Evolutionary conservation across 352 stramenopile genomes (phyloP).

Genomic region (Phytophthora cryptogea): DNA sequence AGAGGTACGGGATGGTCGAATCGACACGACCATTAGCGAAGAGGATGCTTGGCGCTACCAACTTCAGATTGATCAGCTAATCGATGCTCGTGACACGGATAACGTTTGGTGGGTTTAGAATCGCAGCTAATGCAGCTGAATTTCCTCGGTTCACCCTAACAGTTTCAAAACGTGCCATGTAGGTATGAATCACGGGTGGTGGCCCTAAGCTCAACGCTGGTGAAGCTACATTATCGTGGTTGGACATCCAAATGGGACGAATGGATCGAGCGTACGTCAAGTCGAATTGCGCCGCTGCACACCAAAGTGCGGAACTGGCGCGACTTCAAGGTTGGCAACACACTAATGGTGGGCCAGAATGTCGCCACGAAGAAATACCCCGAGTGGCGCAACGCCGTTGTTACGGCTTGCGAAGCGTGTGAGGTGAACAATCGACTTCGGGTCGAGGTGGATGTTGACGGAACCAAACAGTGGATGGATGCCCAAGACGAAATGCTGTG

Average conservation of each 20-base stretch:
- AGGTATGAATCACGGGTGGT: constrained; percentile 70
- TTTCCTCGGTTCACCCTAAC: neutral
- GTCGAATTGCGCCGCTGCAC: constrained; percentile 92
- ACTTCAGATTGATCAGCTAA: constrained; percentile 53
- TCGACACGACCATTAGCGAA: constrained; percentile 14
- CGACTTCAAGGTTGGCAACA: constrained; percentile 51
- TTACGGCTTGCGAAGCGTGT: constrained; percentile 32
- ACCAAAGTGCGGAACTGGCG: constrained; percentile 79
- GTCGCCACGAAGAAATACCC: constrained; percentile 40
- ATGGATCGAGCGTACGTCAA: constrained; percentile 92
- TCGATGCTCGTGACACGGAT: constrained; percentile 73
- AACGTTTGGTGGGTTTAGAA: constrained; percentile 54
- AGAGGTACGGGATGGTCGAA: constrained; percentile 8
- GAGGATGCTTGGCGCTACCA: constrained; percentile 61
- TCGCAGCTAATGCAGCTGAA: neutral
- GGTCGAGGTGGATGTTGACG: constrained; percentile 48
- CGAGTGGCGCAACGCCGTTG: constrained; percentile 64
- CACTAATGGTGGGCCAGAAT: constrained; percentile 51
- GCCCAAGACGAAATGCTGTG: constrained; percentile 71
- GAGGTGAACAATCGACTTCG: constrained; percentile 37
- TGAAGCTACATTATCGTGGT: constrained; percentile 96
- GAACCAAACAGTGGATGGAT: constrained; percentile 50
- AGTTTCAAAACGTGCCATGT: constrained; percentile 3
- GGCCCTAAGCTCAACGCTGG: constrained; percentile 44
- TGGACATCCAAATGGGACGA: constrained; percentile 98